Evolutionary conservation across 2,329 filamentous ascomycete genomes (phyloP).

Genomic region (Tolypocladium capitatum): DNA sequence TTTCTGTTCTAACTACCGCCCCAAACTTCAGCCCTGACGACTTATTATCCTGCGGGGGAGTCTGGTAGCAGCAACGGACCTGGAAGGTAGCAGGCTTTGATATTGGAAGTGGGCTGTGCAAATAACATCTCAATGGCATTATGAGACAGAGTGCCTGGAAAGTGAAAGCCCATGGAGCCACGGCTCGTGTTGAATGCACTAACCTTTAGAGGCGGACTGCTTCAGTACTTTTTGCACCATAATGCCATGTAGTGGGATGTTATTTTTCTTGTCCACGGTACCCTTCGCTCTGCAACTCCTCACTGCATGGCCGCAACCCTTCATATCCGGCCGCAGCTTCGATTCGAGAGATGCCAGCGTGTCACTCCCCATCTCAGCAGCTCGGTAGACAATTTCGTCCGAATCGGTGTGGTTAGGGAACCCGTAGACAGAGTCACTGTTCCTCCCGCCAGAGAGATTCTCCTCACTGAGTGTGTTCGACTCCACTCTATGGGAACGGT

Average conservation of each 20-base stretch:
- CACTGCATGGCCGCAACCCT: conserved; percentile 17
- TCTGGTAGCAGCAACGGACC: too few relatives aligned
- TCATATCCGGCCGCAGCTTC: conserved; percentile 18
- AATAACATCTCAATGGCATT: not conserved
- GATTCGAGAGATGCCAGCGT: conserved; percentile 5
- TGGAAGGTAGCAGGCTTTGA: too few relatives aligned
- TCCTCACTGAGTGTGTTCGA: conserved; percentile 4
- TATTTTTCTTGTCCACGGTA: conserved; percentile 18
- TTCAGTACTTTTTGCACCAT: conserved; percentile 22
- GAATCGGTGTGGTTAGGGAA: conserved; percentile 18
- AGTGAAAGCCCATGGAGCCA: not conserved
- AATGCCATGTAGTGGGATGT: conserved; percentile 25
- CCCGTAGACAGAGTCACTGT: conserved; percentile 16
- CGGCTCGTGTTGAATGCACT: not conserved
- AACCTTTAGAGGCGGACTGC: conserved; percentile 9
- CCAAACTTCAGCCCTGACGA: too few relatives aligned
- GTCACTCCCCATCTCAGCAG: not conserved
- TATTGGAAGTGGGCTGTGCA: not conserved
- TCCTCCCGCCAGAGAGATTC: conserved; percentile 3
- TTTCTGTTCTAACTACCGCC: too few relatives aligned
- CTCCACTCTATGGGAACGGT: conserved; percentile 6
- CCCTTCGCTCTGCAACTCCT: conserved; percentile 16
- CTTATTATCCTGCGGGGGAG: too few relatives aligned
- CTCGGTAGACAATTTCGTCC: conserved; percentile 5
- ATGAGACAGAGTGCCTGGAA: too few relatives aligned